Percentiles rank a stretch among this genome's conserved stretches.
Evolutionary conservation across 2,329 filamentous ascomycete species (phyloP).

Genomic region (Ceratocystis smalleyi): DNA sequence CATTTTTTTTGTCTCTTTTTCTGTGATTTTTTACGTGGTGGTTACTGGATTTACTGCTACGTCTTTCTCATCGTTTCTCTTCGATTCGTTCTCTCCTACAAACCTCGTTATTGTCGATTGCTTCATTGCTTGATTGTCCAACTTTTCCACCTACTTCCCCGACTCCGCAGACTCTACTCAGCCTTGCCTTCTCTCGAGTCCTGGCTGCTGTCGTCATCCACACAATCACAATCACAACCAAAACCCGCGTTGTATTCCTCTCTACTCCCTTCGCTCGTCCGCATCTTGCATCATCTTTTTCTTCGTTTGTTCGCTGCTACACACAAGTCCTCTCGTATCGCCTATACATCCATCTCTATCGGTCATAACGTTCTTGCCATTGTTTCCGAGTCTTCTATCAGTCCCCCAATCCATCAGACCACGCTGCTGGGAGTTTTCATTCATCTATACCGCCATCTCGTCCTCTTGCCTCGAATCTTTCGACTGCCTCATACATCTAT

Average conservation of each 20-base stretch:
- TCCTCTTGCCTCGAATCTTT: background rate
- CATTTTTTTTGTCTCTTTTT: slow-evolving; percentile 16
- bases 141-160: background rate
- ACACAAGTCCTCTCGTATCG: background rate
- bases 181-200: slow-evolving; percentile 7
- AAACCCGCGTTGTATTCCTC: background rate
- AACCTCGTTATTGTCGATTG: slow-evolving; percentile 12
- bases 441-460: slow-evolving; percentile 2
- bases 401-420: no score
- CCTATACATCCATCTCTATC: background rate
- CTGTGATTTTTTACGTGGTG: slow-evolving; percentile 14
- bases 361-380: background rate
- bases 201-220: slow-evolving; percentile 19
- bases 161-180: slow-evolving; percentile 22
- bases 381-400: no score
- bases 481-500: background rate
- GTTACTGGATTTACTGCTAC: slow-evolving; percentile 15
- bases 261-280: no score
- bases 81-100: slow-evolving; percentile 17
- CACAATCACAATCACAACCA: background rate
- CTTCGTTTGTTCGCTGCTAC: background rate
- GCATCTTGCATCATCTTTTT: background rate
- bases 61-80: background rate
- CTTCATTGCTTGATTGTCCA: slow-evolving; percentile 14
- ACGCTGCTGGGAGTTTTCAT: no score